Percentiles rank a stretch among this genome's conserved stretches.
Conservation (phyloP, 495 filamentous ascomycete genomes). For the Lasiosphaeriaceae sp. region DNA sequence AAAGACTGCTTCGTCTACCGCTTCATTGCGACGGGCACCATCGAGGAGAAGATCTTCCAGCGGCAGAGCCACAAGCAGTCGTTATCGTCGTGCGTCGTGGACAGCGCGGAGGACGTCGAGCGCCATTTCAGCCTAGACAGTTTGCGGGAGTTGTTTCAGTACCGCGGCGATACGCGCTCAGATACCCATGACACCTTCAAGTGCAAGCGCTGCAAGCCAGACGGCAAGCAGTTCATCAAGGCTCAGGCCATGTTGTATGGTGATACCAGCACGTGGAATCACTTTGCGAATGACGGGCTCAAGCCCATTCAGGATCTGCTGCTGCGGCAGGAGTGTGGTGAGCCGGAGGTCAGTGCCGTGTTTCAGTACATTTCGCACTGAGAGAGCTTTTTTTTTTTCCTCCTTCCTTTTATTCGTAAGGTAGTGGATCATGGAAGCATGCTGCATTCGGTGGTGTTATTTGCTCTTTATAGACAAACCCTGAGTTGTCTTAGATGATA, state of each 20-base stretch:
- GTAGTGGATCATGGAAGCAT: too few relatives aligned
- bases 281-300: slow-evolving; percentile 79
- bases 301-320: slow-evolving; percentile 85
- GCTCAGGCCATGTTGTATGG: slow-evolving; percentile 93
- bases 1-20: slow-evolving; percentile 99
- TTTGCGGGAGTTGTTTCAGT: slow-evolving; percentile 89
- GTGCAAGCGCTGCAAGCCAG: slow-evolving; percentile 89
- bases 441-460: too few relatives aligned
- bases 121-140: slow-evolving; percentile 90
- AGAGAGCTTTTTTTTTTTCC: slow-evolving; percentile 1
- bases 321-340: slow-evolving; percentile 77
- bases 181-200: slow-evolving; percentile 99
- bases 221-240: slow-evolving; percentile 82
- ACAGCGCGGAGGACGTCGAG: slow-evolving; percentile 94
- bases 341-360: slow-evolving; percentile 81
- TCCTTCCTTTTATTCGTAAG: too few relatives aligned
- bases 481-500: not conserved
- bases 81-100: slow-evolving; percentile 94
- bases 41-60: slow-evolving; percentile 99
- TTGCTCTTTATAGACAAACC: not conserved
- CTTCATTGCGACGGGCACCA: slow-evolving; percentile 95
- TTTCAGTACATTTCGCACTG: slow-evolving; percentile 98
- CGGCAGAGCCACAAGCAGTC: slow-evolving; percentile 97
- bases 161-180: slow-evolving; percentile 73
- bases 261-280: slow-evolving; percentile 98